phyloP scores from a whole-genome alignment of 768 basidiomycete genomes.

The Saitozyma sp. region DNA sequence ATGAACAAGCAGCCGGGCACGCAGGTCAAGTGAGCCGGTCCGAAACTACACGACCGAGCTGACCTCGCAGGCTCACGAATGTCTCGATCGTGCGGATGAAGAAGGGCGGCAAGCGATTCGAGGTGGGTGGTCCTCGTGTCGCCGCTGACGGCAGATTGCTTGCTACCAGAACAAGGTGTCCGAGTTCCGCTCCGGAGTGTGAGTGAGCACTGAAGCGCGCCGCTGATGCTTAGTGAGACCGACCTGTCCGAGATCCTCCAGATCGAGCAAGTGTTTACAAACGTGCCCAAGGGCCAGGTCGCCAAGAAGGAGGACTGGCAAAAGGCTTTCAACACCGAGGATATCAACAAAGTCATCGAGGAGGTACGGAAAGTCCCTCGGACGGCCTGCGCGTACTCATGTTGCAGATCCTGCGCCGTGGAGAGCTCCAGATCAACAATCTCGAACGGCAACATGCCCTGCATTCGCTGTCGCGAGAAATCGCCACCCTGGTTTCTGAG shows the following conservation, averaged over 20 bases:
- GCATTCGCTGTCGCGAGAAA: slow-evolving; percentile 76
- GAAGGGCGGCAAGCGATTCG: slow-evolving; percentile 96
- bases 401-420: slow-evolving; percentile 83
- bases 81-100: slow-evolving; percentile 93
- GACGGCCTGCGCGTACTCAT: neutral
- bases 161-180: slow-evolving; percentile 99
- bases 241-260: slow-evolving; percentile 94
- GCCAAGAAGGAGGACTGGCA: slow-evolving; percentile 85
- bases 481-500: slow-evolving; percentile 89
- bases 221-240: slow-evolving; percentile 65
- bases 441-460: slow-evolving; percentile 94
- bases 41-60: slow-evolving; percentile 5
- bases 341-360: slow-evolving; percentile 70
- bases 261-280: slow-evolving; percentile 91
- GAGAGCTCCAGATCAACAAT: slow-evolving; percentile 94
- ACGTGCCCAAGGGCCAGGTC: slow-evolving; percentile 93
- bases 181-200: slow-evolving; percentile 91
- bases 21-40: slow-evolving; percentile 46
- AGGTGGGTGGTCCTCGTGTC: slow-evolving; percentile 60
- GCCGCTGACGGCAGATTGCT: slow-evolving; percentile 65
- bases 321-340: slow-evolving; percentile 82
- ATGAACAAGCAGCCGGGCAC: slow-evolving; percentile 47
- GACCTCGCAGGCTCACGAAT: slow-evolving; percentile 75
- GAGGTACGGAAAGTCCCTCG: slow-evolving; percentile 60
- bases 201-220: slow-evolving; percentile 44